A percentile compares a stretch with the other conserved stretches of the same genome.
Evolutionary conservation across 371 early-diverging fungal species (phyloP).

Genomic region (Sporodiniella umbellata): DNA sequence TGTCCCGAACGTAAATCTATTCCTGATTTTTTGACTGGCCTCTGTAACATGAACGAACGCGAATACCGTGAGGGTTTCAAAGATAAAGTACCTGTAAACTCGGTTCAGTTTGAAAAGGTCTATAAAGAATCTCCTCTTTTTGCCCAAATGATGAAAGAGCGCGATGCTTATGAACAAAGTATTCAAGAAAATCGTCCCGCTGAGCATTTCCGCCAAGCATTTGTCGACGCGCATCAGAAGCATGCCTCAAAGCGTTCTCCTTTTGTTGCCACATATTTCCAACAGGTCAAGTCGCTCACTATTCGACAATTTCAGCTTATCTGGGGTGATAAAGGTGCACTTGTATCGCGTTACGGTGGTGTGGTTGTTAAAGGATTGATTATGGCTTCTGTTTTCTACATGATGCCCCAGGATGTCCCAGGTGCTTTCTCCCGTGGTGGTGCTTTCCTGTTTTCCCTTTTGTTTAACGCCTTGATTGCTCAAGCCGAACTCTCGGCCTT

Average conservation of each 20-base stretch:
- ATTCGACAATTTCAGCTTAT: conserved; percentile 63
- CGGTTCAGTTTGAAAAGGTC: conserved; percentile 50
- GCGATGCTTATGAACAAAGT: conserved; percentile 41
- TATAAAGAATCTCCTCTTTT: conserved; percentile 43
- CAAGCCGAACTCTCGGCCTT: conserved; percentile 56
- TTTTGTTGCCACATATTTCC: conserved; percentile 61
- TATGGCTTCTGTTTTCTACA: conserved; percentile 67
- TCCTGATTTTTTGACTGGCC: conserved; percentile 75
- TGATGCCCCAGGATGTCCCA: conserved; percentile 44
- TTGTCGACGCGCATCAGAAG: conserved; percentile 55
- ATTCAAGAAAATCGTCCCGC: conserved; percentile 38
- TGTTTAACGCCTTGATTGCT: conserved; percentile 60
- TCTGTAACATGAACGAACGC: conserved; percentile 65
- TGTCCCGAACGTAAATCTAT: conserved; percentile 77
- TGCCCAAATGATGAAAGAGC: conserved; percentile 32
- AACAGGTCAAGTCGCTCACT: conserved; percentile 61
- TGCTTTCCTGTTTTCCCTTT: conserved; percentile 58
- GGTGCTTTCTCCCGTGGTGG: conserved; percentile 80
- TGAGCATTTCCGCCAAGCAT: conserved; percentile 53
- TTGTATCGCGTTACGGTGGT: conserved; percentile 60
- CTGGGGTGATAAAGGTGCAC: conserved; percentile 46
- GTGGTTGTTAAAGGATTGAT: conserved; percentile 65
- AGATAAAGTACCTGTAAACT: conserved; percentile 43
- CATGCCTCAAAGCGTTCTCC: conserved; percentile 51
- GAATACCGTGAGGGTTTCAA: conserved; percentile 53